Evolutionary conservation across 2,329 filamentous ascomycete species (phyloP).

Genomic region (Arthroderma uncinatum): DNA sequence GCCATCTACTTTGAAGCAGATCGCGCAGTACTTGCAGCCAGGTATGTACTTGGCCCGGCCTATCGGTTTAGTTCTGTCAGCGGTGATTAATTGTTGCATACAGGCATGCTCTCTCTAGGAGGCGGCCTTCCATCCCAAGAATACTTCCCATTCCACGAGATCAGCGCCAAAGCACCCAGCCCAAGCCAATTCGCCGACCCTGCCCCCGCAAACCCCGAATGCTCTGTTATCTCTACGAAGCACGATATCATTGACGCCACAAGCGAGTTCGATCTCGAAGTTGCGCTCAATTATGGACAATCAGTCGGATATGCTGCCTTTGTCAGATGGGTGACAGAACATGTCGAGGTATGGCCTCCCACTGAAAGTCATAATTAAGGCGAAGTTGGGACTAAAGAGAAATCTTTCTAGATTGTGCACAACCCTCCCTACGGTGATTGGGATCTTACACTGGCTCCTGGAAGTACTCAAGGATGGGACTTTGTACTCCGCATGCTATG

Average conservation of each 20-base stretch:
- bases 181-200: slow-evolving; percentile 60
- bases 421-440: slow-evolving; percentile 83
- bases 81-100: too few relatives aligned
- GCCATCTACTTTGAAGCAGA: slow-evolving; percentile 68
- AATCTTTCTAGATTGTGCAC: slow-evolving; percentile 52
- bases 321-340: slow-evolving; percentile 82
- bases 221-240: slow-evolving; percentile 60
- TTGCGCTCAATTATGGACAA: slow-evolving; percentile 88
- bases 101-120: slow-evolving; percentile 76
- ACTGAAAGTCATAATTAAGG: too few relatives aligned
- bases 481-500: slow-evolving; percentile 74
- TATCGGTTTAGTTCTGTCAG: slow-evolving; percentile 8
- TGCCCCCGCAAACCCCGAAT: slow-evolving; percentile 51
- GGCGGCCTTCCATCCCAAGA: slow-evolving; percentile 80
- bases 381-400: slow-evolving; percentile 6
- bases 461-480: slow-evolving; percentile 77
- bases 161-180: slow-evolving; percentile 62
- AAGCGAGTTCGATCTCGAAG: slow-evolving; percentile 61
- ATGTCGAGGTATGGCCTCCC: slow-evolving; percentile 54
- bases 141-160: slow-evolving; percentile 80
- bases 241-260: slow-evolving; percentile 62
- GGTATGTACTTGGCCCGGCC: slow-evolving; percentile 30
- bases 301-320: slow-evolving; percentile 76
- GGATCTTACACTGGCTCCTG: slow-evolving; percentile 70
- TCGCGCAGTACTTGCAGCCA: slow-evolving; percentile 66